Percentiles rank a stretch among this genome's conserved stretches.
These are phyloP conservation scores for Hansenula lynferdii DNA, from an alignment of 1,139 yeast genomes.

Conservation along the genomic window DNA sequence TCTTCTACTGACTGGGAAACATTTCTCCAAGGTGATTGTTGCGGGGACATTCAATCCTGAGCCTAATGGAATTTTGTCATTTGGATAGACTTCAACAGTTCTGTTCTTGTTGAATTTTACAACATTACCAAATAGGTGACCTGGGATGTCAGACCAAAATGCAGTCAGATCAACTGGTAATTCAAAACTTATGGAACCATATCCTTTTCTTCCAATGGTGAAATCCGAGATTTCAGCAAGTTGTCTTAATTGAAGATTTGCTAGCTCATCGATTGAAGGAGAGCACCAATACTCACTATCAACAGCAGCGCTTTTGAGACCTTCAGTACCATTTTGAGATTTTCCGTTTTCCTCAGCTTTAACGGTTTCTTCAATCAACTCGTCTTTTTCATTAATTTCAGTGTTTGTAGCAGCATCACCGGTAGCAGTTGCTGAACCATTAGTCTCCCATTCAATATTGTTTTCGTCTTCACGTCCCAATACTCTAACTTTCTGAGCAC, in stretches of 20 bases:
- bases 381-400: not conserved
- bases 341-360: not conserved
- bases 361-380: not conserved
- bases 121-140: conserved; percentile 48
- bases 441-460: not conserved
- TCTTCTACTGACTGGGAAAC: conserved; percentile 38
- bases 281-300: conserved; percentile 65
- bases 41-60: conserved; percentile 82
- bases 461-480: conserved; percentile 17
- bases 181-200: conserved; percentile 70
- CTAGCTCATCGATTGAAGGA: conserved; percentile 58
- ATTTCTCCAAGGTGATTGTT: conserved; percentile 67
- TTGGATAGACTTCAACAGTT: conserved; percentile 65
- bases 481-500: conserved; percentile 24
- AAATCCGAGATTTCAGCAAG: conserved; percentile 60
- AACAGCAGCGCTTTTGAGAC: conserved; percentile 17
- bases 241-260: conserved; percentile 41
- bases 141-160: conserved; percentile 38
- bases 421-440: not conserved
- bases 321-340: not conserved
- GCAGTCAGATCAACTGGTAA: conserved; percentile 69
- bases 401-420: conserved; percentile 2
- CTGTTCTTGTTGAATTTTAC: conserved; percentile 52
- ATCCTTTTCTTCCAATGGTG: conserved; percentile 69
- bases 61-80: conserved; percentile 64